Conservation (phyloP, 2,329 filamentous ascomycete genomes). For the Scytalidium sp. region DNA sequence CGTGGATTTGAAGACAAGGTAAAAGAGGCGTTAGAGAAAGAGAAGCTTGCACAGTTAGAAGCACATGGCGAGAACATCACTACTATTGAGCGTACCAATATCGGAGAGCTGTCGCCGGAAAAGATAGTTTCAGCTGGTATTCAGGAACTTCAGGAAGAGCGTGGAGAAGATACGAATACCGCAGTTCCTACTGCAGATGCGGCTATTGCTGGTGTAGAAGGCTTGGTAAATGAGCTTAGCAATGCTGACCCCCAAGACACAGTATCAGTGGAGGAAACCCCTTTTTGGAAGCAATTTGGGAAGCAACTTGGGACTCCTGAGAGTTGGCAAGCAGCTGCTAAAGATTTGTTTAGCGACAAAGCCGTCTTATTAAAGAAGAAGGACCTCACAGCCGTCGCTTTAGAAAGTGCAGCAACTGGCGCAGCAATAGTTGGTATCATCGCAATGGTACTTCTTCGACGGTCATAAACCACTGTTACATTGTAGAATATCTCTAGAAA, state of each 20-base stretch:
- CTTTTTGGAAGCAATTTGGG: slow-evolving; percentile 9
- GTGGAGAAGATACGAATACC: slow-evolving; percentile 1
- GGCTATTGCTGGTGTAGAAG: slow-evolving; percentile 15
- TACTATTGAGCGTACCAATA: slow-evolving; percentile 1
- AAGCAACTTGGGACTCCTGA: slow-evolving; percentile 14
- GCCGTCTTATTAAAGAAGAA: slow-evolving; percentile 62
- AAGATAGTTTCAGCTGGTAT: slow-evolving; percentile 17
- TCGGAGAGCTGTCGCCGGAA: slow-evolving; percentile 15
- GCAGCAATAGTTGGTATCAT: slow-evolving; percentile 52
- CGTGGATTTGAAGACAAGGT: slow-evolving; percentile 79
- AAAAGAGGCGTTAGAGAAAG: slow-evolving; percentile 63
- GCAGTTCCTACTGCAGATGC: slow-evolving; percentile 20
- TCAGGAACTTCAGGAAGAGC: slow-evolving; percentile 19
- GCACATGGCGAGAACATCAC: not conserved
- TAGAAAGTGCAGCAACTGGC: slow-evolving; percentile 67
- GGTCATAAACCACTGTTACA: slow-evolving; percentile 13
- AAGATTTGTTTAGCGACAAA: slow-evolving; percentile 65
- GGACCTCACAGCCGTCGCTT: slow-evolving; percentile 66
- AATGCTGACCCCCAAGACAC: slow-evolving; percentile 15
- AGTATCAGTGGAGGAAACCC: slow-evolving; percentile 17
- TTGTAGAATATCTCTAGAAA: slow-evolving; percentile 17
- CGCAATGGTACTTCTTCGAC: slow-evolving; percentile 24
- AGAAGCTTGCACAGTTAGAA: slow-evolving; percentile 16
- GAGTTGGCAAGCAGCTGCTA: slow-evolving; percentile 46
- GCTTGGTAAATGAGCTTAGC: slow-evolving; percentile 9